These are phyloP conservation scores for Pisolithus thermaeus DNA, from an alignment of 1,284 basidiomycete species.

Conservation along the genomic window DNA sequence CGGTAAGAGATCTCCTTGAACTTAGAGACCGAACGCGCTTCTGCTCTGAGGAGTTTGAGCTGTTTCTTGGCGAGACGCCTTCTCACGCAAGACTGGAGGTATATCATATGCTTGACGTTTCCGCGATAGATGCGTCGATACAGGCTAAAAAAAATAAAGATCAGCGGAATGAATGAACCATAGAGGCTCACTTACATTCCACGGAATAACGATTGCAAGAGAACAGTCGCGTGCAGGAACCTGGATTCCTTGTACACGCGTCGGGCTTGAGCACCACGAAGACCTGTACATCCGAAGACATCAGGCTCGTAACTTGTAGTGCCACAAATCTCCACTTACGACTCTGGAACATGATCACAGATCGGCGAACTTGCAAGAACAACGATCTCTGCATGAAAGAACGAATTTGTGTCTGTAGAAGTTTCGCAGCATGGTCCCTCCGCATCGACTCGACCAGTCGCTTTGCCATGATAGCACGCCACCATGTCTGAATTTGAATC, in stretches of 20 bases:
- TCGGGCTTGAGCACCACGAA: constrained; percentile 80
- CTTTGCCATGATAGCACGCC: constrained; percentile 80
- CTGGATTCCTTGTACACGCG: constrained; percentile 57
- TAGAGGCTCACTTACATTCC: constrained; percentile 63
- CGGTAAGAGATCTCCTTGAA: constrained; percentile 99
- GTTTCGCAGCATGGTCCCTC: constrained; percentile 68
- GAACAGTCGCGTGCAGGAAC: constrained; percentile 62
- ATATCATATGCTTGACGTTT: constrained; percentile 74
- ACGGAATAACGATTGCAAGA: constrained; percentile 82
- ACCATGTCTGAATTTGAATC: constrained; percentile 90
- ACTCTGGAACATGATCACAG: constrained; percentile 77
- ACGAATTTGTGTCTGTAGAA: constrained; percentile 73
- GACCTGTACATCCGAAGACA: constrained; percentile 40
- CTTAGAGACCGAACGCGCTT: constrained; percentile 95
- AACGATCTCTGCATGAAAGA: constrained; percentile 70
- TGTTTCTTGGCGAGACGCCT: constrained; percentile 85
- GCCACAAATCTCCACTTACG: constrained; percentile 50
- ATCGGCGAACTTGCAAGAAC: constrained; percentile 60
- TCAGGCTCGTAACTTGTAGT: constrained; percentile 6
- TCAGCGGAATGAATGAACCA: constrained; percentile 4
- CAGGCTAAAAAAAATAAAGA: constrained; percentile 42
- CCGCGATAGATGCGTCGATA: constrained; percentile 57
- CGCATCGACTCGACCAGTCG: constrained; percentile 69
- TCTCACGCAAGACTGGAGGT: constrained; percentile 89
- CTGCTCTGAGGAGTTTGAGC: constrained; percentile 77